Base-by-base conservation (phyloP, 352 stramenopile genomes). In the Globisporangium solare region DNA sequence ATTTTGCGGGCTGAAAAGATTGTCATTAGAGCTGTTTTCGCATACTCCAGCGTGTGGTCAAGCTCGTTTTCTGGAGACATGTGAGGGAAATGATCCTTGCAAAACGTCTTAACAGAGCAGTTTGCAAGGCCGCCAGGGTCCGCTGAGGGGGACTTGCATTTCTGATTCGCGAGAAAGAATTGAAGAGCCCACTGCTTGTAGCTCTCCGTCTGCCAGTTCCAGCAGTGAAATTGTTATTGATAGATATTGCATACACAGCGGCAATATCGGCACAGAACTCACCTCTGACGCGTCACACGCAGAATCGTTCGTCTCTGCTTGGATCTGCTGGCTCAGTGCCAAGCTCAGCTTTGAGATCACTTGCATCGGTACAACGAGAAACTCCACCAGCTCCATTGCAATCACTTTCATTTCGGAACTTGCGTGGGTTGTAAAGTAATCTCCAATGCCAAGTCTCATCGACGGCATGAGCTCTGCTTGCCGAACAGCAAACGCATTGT, bases 11-110 rank as follows among this genome's bases (percentile, higher is more conserved):
- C 80, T 6, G 66, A 71, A 53, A 92, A 92, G 54, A 77, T 70
- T 3, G 63, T 67, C 12, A 66, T 78, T 14, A 92, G 61, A 0
- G 76, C 69, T 15, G 66, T 75, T 61, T 87, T 79, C 56, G 87
- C 56, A 47, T 83, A 80, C 59, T 92, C 82, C 2, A 90, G 68
- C 3, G 80, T 88, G 49, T 90, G 79, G 56, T 92, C 79, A 0
- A 90, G 60, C 55, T 92, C 83, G 41, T 88, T 86, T 47, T 92
- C 83, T 0, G 83, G 83, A 14, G 76, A 81, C 22, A 92, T 84
- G 43, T 83, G 83, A 13, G 81, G 63, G n/a, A 90, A 76, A 40
- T 85, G 71, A 31, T 92, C 79, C 32, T 89, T 88, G 67, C 74
- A 87, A 56, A 88, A 92, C 2, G 77, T 67, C 63, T 87, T 89